Conservation (phyloP, 345 rosid species). For the Luvunga scandens region DNA sequence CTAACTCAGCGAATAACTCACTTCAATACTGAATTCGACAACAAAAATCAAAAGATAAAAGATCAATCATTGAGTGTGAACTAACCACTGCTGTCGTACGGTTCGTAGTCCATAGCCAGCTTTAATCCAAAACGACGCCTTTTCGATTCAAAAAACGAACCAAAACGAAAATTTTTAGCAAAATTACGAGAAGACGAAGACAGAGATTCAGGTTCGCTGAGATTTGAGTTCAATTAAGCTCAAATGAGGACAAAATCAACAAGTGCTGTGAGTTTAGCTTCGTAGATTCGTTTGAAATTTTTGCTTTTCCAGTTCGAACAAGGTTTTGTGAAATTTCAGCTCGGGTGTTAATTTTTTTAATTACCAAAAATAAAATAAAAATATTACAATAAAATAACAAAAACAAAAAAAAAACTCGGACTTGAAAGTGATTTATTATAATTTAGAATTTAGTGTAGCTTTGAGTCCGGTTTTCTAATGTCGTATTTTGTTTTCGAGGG, state of each 20-base stretch:
- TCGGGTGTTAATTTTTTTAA: neutral
- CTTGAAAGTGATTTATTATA: neutral
- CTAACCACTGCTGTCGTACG: conserved; percentile 80
- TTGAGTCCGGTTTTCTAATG: neutral
- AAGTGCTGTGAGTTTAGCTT: neutral
- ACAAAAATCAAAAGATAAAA: conserved; percentile 5
- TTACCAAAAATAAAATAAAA: neutral
- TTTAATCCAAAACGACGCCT: neutral
- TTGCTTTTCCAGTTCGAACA: conserved; percentile 1
- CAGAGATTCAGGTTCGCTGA: neutral
- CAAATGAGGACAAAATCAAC: neutral
- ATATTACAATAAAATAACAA: no score
- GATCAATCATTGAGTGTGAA: conserved; percentile 22
- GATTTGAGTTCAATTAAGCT: neutral
- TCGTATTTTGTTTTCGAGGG: neutral
- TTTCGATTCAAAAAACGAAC: neutral
- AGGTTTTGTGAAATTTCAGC: neutral
- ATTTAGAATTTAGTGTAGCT: neutral
- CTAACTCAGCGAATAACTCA: neutral
- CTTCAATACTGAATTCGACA: conserved; percentile 11
- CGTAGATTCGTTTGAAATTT: neutral
- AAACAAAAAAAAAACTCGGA: neutral
- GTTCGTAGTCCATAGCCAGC: conserved; percentile 67
- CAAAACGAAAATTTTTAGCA: neutral
- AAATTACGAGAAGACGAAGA: neutral